Conservation (phyloP, 192 early-diverging fungal species). For the Geranomyces variabilis region DNA sequence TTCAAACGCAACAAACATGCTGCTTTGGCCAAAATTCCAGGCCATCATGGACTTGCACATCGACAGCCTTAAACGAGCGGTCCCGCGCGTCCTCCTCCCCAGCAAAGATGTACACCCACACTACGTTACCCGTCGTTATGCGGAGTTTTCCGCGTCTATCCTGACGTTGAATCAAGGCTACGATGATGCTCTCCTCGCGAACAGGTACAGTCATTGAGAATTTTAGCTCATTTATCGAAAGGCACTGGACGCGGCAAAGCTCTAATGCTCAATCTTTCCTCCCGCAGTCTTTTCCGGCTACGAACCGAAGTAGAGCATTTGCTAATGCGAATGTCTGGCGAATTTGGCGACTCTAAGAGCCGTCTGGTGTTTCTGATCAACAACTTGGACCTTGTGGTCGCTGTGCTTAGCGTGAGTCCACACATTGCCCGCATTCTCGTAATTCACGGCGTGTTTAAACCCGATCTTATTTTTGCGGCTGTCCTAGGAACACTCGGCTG, state of each 20-base stretch:
- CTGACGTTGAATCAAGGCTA: constrained; percentile 85
- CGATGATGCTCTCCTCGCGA: constrained; percentile 77
- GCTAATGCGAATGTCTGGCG: constrained; percentile 72
- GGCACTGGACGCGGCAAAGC: not conserved
- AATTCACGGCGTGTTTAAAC: no score
- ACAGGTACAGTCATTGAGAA: constrained; percentile 61
- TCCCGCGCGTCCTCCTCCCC: constrained; percentile 57
- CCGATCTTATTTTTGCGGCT: not conserved
- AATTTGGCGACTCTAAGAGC: constrained; percentile 69
- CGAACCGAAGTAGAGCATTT: constrained; percentile 78
- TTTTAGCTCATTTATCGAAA: constrained; percentile 12
- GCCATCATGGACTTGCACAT: constrained; percentile 86
- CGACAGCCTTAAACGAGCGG: constrained; percentile 84
- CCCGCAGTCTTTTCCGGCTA: constrained; percentile 63
- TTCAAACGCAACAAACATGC: constrained; percentile 88
- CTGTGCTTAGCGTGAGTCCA: constrained; percentile 74
- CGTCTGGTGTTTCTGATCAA: constrained; percentile 88
- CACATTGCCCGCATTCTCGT: not conserved
- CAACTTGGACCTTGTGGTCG: constrained; percentile 87
- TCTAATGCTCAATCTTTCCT: not conserved
- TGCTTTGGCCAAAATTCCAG: constrained; percentile 84
- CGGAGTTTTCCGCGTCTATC: constrained; percentile 90
- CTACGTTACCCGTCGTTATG: constrained; percentile 87
- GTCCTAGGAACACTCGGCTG: constrained; percentile 47
- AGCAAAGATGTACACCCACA: constrained; percentile 79